phyloP scores from a whole-genome alignment of 225 moss, liverwort and hornwort species.

The Ulota crispa region DNA sequence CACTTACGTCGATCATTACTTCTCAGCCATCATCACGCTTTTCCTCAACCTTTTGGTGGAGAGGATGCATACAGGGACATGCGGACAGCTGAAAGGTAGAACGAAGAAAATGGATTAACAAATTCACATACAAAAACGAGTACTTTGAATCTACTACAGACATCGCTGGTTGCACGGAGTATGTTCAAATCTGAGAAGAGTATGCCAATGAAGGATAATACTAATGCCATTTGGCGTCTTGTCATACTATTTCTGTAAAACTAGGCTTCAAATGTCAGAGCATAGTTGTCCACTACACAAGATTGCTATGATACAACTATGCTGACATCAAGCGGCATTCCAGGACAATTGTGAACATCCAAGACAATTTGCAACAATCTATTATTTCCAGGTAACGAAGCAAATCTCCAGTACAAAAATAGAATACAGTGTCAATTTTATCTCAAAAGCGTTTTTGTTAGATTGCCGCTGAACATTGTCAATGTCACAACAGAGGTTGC shows the following conservation, averaged over 20 bases:
- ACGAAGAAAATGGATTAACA: neutral
- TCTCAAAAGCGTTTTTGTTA: neutral
- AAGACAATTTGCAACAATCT: neutral
- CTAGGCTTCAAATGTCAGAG: neutral
- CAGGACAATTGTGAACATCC: neutral
- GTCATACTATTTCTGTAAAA: neutral
- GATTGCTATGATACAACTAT: neutral
- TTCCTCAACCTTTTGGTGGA: constrained; percentile 8
- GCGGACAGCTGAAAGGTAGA: neutral
- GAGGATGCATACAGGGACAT: constrained; percentile 1
- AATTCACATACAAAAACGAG: neutral
- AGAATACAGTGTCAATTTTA: neutral
- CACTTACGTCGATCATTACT: neutral
- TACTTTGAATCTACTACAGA: neutral
- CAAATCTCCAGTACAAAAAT: neutral
- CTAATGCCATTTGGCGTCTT: neutral
- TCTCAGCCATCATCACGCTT: neutral
- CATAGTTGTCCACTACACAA: neutral
- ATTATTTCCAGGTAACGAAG: neutral
- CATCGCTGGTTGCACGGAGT: neutral
- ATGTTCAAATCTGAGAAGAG: neutral
- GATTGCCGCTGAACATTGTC: constrained; percentile 5
- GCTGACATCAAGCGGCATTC: neutral
- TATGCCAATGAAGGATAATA: neutral
- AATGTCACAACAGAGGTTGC: constrained; percentile 7